Conservation (phyloP, 75 land plant genomes). For the Pseudotsuga menziesii region DNA sequence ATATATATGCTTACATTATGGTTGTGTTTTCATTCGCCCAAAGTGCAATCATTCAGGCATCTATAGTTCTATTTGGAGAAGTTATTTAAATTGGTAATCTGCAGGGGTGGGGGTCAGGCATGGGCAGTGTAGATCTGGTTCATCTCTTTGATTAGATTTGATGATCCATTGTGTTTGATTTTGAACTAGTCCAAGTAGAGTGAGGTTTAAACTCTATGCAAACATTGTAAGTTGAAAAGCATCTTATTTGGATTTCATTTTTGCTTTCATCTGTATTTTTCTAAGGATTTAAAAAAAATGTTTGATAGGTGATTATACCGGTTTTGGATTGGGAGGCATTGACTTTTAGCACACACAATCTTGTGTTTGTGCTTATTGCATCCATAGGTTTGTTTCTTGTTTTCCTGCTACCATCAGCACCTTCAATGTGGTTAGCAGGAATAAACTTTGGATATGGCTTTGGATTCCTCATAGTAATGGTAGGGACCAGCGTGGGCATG, state of each 20-base stretch:
- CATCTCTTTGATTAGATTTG: neutral
- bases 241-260: neutral
- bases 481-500: conserved; percentile 67
- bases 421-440: conserved; percentile 93
- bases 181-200: neutral
- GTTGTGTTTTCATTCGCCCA: too few species aligned
- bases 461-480: conserved; percentile 73
- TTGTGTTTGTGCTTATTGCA: conserved; percentile 60
- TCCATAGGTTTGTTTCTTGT: conserved; percentile 74
- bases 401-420: conserved; percentile 70
- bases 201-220: neutral
- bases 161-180: neutral
- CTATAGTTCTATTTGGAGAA: too few species aligned
- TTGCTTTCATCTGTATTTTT: neutral
- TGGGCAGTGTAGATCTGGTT: neutral
- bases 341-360: conserved; percentile 52
- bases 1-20: too few species aligned
- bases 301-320: conserved; percentile 66
- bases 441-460: conserved; percentile 87
- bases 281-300: conserved; percentile 12
- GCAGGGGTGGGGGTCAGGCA: neutral
- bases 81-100: too few species aligned
- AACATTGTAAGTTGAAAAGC: neutral
- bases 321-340: conserved; percentile 64
- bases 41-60: too few species aligned